A percentile compares a stretch with the other conserved stretches of the same genome.
Evolutionary conservation across 2,329 filamentous ascomycete species (phyloP).

Genomic region (Annulohypoxylon truncatum): DNA sequence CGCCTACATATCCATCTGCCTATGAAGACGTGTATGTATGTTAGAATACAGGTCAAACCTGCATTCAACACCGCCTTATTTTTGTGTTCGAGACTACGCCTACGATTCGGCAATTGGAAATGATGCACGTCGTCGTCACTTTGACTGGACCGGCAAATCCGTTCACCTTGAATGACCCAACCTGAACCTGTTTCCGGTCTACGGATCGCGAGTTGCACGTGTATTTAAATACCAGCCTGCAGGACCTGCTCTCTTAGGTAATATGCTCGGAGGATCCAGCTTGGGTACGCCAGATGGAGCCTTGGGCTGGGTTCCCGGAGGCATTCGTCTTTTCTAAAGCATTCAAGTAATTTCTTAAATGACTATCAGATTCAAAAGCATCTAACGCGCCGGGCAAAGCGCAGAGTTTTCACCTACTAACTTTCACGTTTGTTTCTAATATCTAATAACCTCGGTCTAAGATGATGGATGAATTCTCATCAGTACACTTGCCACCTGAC

Average conservation of each 20-base stretch:
- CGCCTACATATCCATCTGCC: background rate
- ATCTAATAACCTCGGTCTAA: constrained; percentile 29
- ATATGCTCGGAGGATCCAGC: background rate
- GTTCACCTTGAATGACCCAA: constrained; percentile 7
- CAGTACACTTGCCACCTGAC: constrained; percentile 24
- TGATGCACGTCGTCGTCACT: background rate
- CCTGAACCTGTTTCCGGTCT: background rate
- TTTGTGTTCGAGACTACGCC: constrained; percentile 13
- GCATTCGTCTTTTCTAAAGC: background rate
- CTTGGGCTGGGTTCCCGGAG: background rate
- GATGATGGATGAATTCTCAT: constrained; percentile 8
- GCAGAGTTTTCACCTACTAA: background rate
- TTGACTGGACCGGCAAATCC: constrained; percentile 14
- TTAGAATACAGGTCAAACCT: constrained; percentile 3
- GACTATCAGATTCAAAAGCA: constrained; percentile 1
- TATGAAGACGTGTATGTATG: background rate
- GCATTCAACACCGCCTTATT: background rate
- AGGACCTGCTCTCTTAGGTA: constrained; percentile 3
- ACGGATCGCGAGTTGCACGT: background rate
- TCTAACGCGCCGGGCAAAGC: constrained; percentile 5
- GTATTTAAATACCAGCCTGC: background rate
- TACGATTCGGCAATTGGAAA: constrained; percentile 26
- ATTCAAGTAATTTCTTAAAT: background rate
- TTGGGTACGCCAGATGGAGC: background rate
- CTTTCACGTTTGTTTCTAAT: background rate